Percentiles rank a stretch among this genome's conserved stretches.
Conservation (phyloP, 2,329 filamentous ascomycete genomes). For the Ophiocordyceps camponoti-leonardi region DNA sequence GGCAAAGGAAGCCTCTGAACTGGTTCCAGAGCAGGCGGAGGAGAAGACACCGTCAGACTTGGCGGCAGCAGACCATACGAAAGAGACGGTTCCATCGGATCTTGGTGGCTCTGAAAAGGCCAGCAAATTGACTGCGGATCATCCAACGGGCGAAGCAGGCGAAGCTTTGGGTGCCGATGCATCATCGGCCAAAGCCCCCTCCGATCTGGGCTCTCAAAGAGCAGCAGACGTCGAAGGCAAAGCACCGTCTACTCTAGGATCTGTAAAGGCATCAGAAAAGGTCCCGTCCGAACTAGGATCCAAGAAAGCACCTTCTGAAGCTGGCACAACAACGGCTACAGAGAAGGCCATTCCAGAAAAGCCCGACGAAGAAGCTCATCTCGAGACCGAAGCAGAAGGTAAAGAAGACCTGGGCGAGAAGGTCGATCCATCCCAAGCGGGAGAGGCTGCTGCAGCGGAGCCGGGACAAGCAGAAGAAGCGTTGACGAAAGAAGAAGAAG, state of each 20-base stretch:
- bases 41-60: neutral
- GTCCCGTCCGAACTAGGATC: neutral
- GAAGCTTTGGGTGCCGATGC: too few relatives aligned
- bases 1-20: neutral
- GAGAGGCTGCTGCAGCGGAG: neutral
- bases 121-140: neutral
- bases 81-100: neutral
- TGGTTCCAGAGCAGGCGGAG: neutral
- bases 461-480: constrained; percentile 2
- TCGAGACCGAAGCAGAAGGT: neutral
- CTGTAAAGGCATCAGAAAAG: neutral
- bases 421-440: neutral
- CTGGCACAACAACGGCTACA: neutral
- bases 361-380: neutral
- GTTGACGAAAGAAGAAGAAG: constrained; percentile 4
- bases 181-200: too few relatives aligned
- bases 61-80: neutral
- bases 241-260: neutral
- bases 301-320: neutral
- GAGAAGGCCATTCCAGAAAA: too few relatives aligned
- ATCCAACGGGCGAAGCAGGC: too few relatives aligned
- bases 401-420: neutral
- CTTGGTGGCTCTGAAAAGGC: neutral
- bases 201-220: too few relatives aligned
- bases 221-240: neutral